Evolutionary conservation across 352 stramenopile genomes (phyloP), one percentile per base, ranked within the genome.

Genomic region (Globisporangium paroecandrum): DNA sequence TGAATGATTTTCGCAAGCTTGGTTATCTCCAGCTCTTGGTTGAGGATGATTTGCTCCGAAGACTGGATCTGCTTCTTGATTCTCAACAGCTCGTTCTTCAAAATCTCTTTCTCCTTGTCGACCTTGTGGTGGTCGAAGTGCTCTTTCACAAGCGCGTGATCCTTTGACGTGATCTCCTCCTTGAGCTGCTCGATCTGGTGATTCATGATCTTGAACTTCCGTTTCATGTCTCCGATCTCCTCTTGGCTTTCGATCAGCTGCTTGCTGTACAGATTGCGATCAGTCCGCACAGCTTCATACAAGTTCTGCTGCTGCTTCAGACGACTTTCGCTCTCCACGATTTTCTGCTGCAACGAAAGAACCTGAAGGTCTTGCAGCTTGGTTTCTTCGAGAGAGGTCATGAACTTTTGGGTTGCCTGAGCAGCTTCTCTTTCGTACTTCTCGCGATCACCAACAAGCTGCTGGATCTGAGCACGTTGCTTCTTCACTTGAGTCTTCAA

Each of bases 221-320:
- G 77, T 75, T 97, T 97, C 82, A 97, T 92, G 43, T 92, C 80
- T 24, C 75, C 79, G 46, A 98, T 98, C 58, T 95, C 87, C 29
- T 97, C 89, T 64, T 97, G 87, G n/a, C 75, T 83, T 71, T 98
- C 94, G 54, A 97, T 94, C 36, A 99, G 74, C 58, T 97, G 92
- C 72, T 98, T 98, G 66, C 79, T 89, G 78, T 98, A 98, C 58
- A 97, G 64, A 66, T 98, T 98, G 5, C 90, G 81, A 64, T 99
- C 96, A 41, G 81, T 85, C 43, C 91, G 90, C 9, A 98, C 90
- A 13, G 74, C 79, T 60, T 99, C 95, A 74, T 99, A 98, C 27
- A 98, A 68, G 66, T 98, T 93, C 74, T 98, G 89, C 72, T 98
- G 94, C 75, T 98, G 90, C 77, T 98, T 98, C 38, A 99, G 61